Conservation (phyloP, 192 early-diverging fungal genomes). For the Pilobolus umbonatus region DNA sequence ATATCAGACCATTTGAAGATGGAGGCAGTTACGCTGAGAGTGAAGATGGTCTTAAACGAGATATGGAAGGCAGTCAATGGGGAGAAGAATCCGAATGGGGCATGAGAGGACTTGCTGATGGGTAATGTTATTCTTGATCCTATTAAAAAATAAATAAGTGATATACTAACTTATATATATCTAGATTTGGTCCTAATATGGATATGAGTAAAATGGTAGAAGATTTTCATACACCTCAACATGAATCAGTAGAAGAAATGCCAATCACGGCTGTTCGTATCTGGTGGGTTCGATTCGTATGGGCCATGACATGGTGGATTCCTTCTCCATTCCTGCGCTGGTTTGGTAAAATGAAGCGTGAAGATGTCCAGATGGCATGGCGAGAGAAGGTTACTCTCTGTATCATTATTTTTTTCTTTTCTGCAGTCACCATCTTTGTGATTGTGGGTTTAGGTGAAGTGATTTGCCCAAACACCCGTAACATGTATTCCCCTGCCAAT, state of each 20-base stretch:
- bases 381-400: slow-evolving; percentile 89
- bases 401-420: slow-evolving; percentile 78
- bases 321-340: slow-evolving; percentile 52
- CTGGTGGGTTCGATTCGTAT: slow-evolving; percentile 74
- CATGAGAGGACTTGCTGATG: slow-evolving; percentile 35
- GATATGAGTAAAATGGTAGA: slow-evolving; percentile 42
- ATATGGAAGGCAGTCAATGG: slow-evolving; percentile 39
- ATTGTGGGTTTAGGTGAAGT: slow-evolving; percentile 83
- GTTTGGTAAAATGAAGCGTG: slow-evolving; percentile 81
- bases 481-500: slow-evolving; percentile 56
- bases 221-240: slow-evolving; percentile 32
- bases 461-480: slow-evolving; percentile 75
- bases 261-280: slow-evolving; percentile 47
- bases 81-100: slow-evolving; percentile 44
- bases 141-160: slow-evolving; percentile 6
- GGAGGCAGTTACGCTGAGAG: slow-evolving; percentile 34
- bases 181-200: slow-evolving; percentile 36
- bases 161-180: slow-evolving; percentile 6
- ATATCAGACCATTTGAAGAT: slow-evolving; percentile 24
- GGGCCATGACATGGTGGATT: slow-evolving; percentile 89
- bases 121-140: slow-evolving; percentile 29
- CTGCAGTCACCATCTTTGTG: slow-evolving; percentile 76
- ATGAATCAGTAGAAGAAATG: slow-evolving; percentile 52
- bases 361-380: slow-evolving; percentile 95
- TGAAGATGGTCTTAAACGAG: slow-evolving; percentile 37